These are phyloP conservation scores for Rossbeevera mucosa DNA, from an alignment of 768 basidiomycete species.

Conservation along the genomic window DNA sequence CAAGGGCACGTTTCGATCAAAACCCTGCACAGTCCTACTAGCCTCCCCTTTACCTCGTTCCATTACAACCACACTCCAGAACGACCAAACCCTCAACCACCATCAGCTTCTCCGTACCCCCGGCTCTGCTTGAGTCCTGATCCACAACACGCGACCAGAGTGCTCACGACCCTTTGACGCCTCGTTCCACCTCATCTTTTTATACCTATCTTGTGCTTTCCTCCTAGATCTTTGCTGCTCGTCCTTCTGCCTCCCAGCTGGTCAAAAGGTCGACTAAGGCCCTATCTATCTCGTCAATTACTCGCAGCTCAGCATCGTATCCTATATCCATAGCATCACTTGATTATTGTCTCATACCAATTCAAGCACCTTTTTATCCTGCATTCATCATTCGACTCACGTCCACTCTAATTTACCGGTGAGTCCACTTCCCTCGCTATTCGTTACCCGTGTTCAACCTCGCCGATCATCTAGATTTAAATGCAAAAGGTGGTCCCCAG, in stretches of 20 bases:
- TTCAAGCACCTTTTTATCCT: slow-evolving; percentile 43
- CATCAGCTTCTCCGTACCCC: slow-evolving; percentile 28
- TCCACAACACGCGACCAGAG: slow-evolving; percentile 38
- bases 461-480: slow-evolving; percentile 41
- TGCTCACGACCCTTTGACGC: slow-evolving; percentile 58
- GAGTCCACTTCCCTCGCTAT: slow-evolving; percentile 21
- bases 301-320: slow-evolving; percentile 36
- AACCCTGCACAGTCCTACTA: slow-evolving; percentile 47
- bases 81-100: slow-evolving; percentile 35
- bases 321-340: slow-evolving; percentile 41
- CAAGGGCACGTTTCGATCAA: slow-evolving; percentile 79
- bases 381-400: slow-evolving; percentile 42
- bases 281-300: slow-evolving; percentile 38
- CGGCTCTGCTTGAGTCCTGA: slow-evolving; percentile 27
- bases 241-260: slow-evolving; percentile 32
- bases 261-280: slow-evolving; percentile 36
- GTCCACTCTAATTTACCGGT: slow-evolving; percentile 47
- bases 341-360: slow-evolving; percentile 47
- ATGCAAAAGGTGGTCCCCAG: slow-evolving; percentile 70
- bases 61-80: slow-evolving; percentile 33
- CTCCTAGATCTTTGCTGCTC: slow-evolving; percentile 37
- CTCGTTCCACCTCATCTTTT: slow-evolving; percentile 41
- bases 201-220: slow-evolving; percentile 50
- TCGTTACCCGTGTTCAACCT: slow-evolving; percentile 20
- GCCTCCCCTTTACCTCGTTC: slow-evolving; percentile 61